These are phyloP conservation scores for Medicago arabica DNA, from an alignment of 306 rosid species.

Conservation along the genomic window DNA sequence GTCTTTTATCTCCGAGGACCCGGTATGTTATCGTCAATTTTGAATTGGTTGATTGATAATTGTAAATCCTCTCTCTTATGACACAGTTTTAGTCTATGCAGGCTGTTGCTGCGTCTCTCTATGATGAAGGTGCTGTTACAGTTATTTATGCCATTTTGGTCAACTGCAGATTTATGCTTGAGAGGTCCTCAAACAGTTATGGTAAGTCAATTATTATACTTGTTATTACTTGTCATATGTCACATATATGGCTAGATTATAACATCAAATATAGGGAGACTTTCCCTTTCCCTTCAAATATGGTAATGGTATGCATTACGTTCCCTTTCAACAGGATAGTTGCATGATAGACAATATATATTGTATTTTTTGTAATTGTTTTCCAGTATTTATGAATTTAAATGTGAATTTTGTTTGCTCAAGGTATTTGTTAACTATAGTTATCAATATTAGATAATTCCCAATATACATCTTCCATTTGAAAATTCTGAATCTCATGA, in stretches of 20 bases:
- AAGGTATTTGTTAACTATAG: conserved; percentile 24
- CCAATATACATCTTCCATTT: background rate
- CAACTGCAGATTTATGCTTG: conserved; percentile 91
- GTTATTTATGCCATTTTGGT: conserved; percentile 85
- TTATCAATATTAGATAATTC: background rate
- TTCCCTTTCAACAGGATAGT: conserved; percentile 5
- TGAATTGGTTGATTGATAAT: conserved; percentile 30
- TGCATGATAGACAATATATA: conserved; percentile 8
- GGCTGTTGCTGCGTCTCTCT: conserved; percentile 83
- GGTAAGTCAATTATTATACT: conserved; percentile 57
- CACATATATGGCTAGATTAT: conserved; percentile 14
- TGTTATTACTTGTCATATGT: background rate
- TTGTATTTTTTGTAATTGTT: background rate
- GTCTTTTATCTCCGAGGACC: conserved; percentile 92
- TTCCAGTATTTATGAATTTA: conserved; percentile 17
- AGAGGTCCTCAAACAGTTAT: conserved; percentile 87
- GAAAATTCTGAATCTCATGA: background rate
- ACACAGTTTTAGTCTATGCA: conserved; percentile 52
- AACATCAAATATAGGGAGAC: background rate
- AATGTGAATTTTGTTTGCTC: conserved; percentile 25
- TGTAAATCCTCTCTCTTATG: conserved; percentile 40
- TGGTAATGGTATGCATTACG: conserved; percentile 5
- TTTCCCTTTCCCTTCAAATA: background rate
- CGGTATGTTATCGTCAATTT: conserved; percentile 62
- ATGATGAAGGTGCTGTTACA: conserved; percentile 88